Evolutionary conservation across 108 stramenopile species (phyloP), one percentile per base, ranked within the genome.

Genomic region (Stephanodiscus minutulus): DNA sequence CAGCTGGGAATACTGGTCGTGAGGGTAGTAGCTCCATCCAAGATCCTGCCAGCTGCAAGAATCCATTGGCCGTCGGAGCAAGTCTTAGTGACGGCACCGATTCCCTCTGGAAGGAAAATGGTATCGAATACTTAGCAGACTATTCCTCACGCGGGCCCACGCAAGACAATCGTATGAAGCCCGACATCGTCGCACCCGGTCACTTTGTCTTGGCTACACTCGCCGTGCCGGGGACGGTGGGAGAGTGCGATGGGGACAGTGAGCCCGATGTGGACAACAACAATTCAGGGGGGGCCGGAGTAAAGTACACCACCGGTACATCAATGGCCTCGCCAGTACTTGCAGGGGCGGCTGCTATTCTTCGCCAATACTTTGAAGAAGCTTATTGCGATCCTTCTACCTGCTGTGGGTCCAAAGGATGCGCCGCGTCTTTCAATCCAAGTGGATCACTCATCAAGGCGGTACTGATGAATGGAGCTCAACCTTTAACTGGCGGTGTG

Each of bases 121-220:
- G 83, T 5, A 61, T 77, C 39, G 83, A 88, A 50, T 85, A 88
- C 48, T 57, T 93, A 11, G 85, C 90, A 17, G 76, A 73, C 9
- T 94, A 90, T 68, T 75, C 68, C 48, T 84, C 85, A 27, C 64
- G 77, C 10, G 93, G 93, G 11, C 91, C 91, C 17, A 87, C 90
- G 1, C 22, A 49, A 2, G 91, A 94, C 70, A 85, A 85, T 7
- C 59, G 93, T n/a, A 85, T 87, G 49, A 94, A 94, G 73, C 93
- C 93, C 8, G 91, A 94, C 68, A 73, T 94, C 25, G 80, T 89
- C 2, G 91, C 89, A 46, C 91, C 93, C 17, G 93, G 93, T 25
- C 80, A 83, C 55, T 77, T 70, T 46, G 62, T 91, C 17, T 39
- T 82, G 46, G 86, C 88, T 5, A 82, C 89, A 15, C 69, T 77